Evolutionary conservation across 1,284 basidiomycete genomes (phyloP).

Genomic region (Trametes polyzona): DNA sequence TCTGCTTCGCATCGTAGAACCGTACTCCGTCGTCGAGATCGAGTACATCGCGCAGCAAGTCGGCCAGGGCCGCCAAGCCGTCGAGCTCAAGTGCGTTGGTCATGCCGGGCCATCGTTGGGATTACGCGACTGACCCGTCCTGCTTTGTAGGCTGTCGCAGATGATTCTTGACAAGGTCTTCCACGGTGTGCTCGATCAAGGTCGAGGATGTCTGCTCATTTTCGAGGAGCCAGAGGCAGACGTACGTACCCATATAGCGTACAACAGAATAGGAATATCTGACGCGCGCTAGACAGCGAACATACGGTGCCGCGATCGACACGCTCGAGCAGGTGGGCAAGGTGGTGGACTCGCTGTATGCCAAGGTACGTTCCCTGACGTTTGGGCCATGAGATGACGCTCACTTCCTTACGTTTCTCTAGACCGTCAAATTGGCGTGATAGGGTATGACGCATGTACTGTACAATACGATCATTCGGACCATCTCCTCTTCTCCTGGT

Average conservation of each 20-base stretch:
- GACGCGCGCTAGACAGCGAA: constrained; percentile 52
- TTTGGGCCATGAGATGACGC: not conserved
- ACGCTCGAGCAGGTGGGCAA: constrained; percentile 90
- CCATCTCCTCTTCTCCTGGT: too few relatives aligned
- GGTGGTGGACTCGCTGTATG: constrained; percentile 91
- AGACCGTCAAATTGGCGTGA: constrained; percentile 17
- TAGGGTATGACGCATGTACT: not conserved
- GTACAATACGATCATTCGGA: too few relatives aligned
- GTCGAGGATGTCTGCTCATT: constrained; percentile 88
- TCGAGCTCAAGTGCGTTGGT: constrained; percentile 91
- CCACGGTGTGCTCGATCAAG: constrained; percentile 94
- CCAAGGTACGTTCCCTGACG: constrained; percentile 59
- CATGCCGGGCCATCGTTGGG: too few relatives aligned
- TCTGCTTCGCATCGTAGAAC: constrained; percentile 91
- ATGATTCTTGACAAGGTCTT: constrained; percentile 98
- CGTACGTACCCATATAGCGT: constrained; percentile 47
- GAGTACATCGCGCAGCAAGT: constrained; percentile 89
- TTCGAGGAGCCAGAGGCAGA: constrained; percentile 87
- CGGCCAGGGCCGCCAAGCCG: constrained; percentile 88
- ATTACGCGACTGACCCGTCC: not conserved
- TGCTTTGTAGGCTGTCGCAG: constrained; percentile 75
- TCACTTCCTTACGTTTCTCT: not conserved
- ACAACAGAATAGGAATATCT: not conserved
- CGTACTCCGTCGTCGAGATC: constrained; percentile 92
- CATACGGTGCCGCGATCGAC: constrained; percentile 86